Base-by-base conservation (phyloP, 2,329 filamentous ascomycete genomes). In the Colletotrichum destructivum region DNA sequence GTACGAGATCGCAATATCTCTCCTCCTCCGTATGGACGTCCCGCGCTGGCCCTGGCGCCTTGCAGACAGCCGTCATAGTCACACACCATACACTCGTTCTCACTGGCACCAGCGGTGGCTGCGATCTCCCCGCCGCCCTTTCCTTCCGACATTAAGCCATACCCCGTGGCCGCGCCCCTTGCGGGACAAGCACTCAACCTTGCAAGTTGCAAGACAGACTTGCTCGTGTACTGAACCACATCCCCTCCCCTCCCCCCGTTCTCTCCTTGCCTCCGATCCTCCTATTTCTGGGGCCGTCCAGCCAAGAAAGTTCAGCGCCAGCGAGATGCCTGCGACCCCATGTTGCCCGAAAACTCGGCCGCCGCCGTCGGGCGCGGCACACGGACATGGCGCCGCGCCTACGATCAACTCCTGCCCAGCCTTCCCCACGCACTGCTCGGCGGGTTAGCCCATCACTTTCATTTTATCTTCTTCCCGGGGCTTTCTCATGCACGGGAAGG, bases 201-300 rank as follows among this genome's bases (percentile, higher is more conserved):
- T 57, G 49, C 63, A 38, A 56, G 35, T 62, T 38, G 64, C 57
- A 68, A 68, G 57, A 59, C 51, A 68, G 42, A 42, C 42, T 55
- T 31, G 15, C 23, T 62, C 51, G 15, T 31, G 31, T 54, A 49
- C 65, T 40, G 59, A 44, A 42, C 16, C 65, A 56, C 69, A 64
- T 63, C 69, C 69, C 69, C 31, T 63, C 21, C 35, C 15, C 44
- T 64, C 44, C 59, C 63, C 44, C 56, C 49, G 31, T 61, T 59
- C 31, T 31, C 59, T 64, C 69, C 69, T 71, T 71, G 69, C 69
- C 31, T 69, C 21, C 35, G 21, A 44, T 69, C 44, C 59, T 69
- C 38, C 56, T 56, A 42, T 61, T 59, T 47, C 54, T 60, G 31
- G 64, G 15, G 16, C 35, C 38, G 15, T 59, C 26, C 21, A 56